A percentile compares a stretch with the other conserved stretches of the same genome.
Conservation (phyloP, 2,329 filamentous ascomycete species). For the Spiromastix sp. region DNA sequence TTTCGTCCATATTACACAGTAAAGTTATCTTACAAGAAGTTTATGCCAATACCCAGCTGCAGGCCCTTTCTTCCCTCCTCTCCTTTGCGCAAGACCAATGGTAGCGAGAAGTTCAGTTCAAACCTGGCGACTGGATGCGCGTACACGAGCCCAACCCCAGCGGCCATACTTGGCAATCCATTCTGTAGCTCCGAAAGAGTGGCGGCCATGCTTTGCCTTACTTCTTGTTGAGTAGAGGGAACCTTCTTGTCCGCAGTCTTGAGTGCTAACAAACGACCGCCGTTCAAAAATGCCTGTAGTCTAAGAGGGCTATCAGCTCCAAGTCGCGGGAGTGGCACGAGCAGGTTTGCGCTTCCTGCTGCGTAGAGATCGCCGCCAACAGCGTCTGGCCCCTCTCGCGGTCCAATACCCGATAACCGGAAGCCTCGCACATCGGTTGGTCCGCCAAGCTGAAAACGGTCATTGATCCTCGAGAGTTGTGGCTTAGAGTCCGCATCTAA, state of each 20-base stretch:
- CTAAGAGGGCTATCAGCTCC: slow-evolving; percentile 76
- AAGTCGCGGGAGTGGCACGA: slow-evolving; percentile 72
- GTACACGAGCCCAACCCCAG: slow-evolving; percentile 85
- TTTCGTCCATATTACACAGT: background rate
- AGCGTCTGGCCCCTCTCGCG: slow-evolving; percentile 73
- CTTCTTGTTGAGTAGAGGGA: slow-evolving; percentile 39
- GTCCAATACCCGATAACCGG: slow-evolving; percentile 77
- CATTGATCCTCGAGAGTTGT: slow-evolving; percentile 70
- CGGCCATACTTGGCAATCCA: slow-evolving; percentile 73
- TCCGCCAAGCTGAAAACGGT: slow-evolving; percentile 89
- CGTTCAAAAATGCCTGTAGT: slow-evolving; percentile 84
- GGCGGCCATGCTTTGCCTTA: slow-evolving; percentile 34
- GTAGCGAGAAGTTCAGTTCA: slow-evolving; percentile 90
- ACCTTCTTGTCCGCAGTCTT: slow-evolving; percentile 42
- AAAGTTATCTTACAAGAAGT: slow-evolving; percentile 61
- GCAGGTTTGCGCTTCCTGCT: slow-evolving; percentile 74
- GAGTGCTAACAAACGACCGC: slow-evolving; percentile 71
- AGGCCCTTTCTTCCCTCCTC: slow-evolving; percentile 86
- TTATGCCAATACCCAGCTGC: slow-evolving; percentile 92
- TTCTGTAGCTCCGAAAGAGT: slow-evolving; percentile 62
- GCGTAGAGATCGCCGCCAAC: slow-evolving; percentile 88
- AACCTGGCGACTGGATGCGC: slow-evolving; percentile 89
- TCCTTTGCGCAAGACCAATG: slow-evolving; percentile 67
- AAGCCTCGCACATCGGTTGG: slow-evolving; percentile 94
- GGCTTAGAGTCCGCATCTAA: slow-evolving; percentile 45